Base-by-base conservation (phyloP, 2,329 filamentous ascomycete genomes). In the Niveomyces coronatus region DNA sequence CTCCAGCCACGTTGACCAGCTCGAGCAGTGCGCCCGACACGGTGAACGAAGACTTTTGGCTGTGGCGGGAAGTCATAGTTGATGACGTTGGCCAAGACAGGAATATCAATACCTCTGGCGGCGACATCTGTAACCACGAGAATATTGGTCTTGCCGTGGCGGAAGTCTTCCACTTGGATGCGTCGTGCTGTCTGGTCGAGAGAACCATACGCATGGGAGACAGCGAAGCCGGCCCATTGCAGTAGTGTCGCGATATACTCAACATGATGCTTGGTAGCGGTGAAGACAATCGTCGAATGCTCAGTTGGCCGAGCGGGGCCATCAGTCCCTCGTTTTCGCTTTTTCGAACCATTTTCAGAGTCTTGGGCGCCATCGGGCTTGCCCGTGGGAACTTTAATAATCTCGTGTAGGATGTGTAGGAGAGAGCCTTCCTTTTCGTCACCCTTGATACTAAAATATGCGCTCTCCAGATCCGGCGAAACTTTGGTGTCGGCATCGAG, bases 31-130 rank as follows among this genome's bases (percentile, higher is more conserved):
- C 91, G 81, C 51, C 91, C 91, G 32, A 98, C 91, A 55, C 91
- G 81, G 61, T 98, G 91, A 19, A 98, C 83, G 52, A 93, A 98
- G 29, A 98, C 79, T 62, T 98, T 98, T 15, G 91, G 86, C 53
- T 96, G 91, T 2, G 89, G 84, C 3, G 91, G 89, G 47, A 98
- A 98, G 54, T 96, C 89, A 61, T 94, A 98, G 67, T 98, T 96
- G 67, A 98, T 89, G 42, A 98, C 91, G 55, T 98, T 96, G 40
- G 86, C 88, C 24, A 98, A 71, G 32, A 95, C 75, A 0, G 91
- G 91, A 48, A 98, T 94, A 76, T 98, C 91, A 44, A 98, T 93
- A 76, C 91, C 89, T 68, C 91, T 76, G 16, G 91, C 91, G 11
- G 91, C 91, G 38, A 98, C 87, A 56, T 98, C 91, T 1, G 91